These are phyloP conservation scores for Simplicillium aogashimaense DNA, from an alignment of 2,329 filamentous ascomycete genomes.

Conservation along the genomic window DNA sequence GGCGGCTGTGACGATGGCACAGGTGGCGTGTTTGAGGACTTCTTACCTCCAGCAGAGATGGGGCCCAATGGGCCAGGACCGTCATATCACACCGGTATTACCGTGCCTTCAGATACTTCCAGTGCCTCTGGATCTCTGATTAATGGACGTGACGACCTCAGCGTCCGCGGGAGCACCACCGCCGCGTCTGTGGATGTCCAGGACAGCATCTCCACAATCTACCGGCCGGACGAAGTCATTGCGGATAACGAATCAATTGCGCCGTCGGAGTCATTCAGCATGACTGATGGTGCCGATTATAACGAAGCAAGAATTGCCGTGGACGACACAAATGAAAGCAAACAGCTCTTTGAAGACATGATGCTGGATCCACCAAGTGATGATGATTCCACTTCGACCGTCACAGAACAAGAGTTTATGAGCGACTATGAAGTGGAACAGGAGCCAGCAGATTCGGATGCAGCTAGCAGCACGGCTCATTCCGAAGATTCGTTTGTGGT, in stretches of 20 bases:
- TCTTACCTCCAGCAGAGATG: constrained; percentile 29
- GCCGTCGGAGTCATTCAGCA: constrained; percentile 23
- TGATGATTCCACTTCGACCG: constrained; percentile 1
- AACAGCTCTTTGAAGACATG: constrained; percentile 13
- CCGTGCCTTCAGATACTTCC: constrained; percentile 22
- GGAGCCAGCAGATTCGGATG: no score
- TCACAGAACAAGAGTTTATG: constrained; percentile 2
- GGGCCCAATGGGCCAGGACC: constrained; percentile 37
- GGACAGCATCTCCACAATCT: constrained; percentile 28
- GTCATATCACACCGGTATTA: constrained; percentile 33
- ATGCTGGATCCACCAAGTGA: constrained; percentile 8
- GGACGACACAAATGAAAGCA: constrained; percentile 19
- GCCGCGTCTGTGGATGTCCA: constrained; percentile 26
- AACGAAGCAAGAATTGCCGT: constrained; percentile 22
- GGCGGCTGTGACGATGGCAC: constrained; percentile 43
- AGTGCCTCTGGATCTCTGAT: constrained; percentile 24
- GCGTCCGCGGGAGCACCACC: constrained; percentile 20
- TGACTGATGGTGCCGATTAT: constrained; percentile 18
- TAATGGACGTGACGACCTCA: constrained; percentile 22
- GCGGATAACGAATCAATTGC: constrained; percentile 20
- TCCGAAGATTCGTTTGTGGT: no score
- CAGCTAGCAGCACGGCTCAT: neutral
- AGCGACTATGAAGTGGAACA: neutral
- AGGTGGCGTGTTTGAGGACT: constrained; percentile 35
- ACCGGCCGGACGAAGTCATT: constrained; percentile 19